Evolutionary conservation across 192 early-diverging fungal species (phyloP), one percentile per base, ranked within the genome.

Genomic region (Paraglomus occultum): DNA sequence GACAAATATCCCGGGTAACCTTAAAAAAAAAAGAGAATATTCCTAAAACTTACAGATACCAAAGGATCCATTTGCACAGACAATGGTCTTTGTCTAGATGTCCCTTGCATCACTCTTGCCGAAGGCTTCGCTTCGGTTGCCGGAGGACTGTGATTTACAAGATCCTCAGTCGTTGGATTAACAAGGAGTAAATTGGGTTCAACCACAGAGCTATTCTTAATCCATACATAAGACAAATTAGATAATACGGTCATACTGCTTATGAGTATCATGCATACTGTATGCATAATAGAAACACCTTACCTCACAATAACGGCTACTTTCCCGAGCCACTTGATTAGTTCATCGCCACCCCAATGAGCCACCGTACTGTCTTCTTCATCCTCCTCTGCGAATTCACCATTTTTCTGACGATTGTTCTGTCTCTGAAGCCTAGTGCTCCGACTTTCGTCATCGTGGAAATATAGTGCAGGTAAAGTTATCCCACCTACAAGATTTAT

Each of bases 261-360:
- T 3, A 31, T 31, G 31, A 31, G 3, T 31, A 31, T 31, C 31
- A 31, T 31, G 31, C 3, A 31, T 31, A 31, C 31, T 31, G 31
- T 31, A 31, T 31, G 31, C 31, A 31, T 31, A 31, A 31, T 31
- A 31, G 31, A 31, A n/a, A 23, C 40, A 40, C 51, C 52, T 38
- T 79, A 82, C 61, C 70, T 80, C 17, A 66, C 61, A 23, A 87
- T 71, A 11, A 73, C 71, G 4, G 74, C 70, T 10, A 84, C 45
- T 48, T 69, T 57, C 7, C 71, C 73, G 22, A 91, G 70, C 72
- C 78, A 78, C 6, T 80, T 77, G 57, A 91, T 66, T 17, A 90
- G 80, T 57, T 91, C 89, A 74, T 90, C 85, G 46, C 89, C 89
- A 47, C 88, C 89, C 89, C 87, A 89, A 22, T 31, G 31, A 74